Conservation (phyloP, 2,329 filamentous ascomycete species). For the Colletotrichum melonis region DNA sequence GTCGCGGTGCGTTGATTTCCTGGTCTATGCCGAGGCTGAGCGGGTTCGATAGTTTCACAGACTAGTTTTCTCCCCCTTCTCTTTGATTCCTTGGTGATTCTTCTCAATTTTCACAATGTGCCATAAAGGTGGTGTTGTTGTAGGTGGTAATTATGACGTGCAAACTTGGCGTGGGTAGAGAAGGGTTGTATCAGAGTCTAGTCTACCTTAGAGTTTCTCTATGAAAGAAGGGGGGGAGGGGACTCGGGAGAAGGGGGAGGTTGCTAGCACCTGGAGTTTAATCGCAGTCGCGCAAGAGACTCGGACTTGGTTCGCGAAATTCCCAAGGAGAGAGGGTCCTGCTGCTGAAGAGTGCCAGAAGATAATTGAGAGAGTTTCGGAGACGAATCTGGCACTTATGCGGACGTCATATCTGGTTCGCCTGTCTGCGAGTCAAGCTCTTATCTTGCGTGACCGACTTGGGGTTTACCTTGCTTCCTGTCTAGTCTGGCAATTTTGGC, state of each 20-base stretch:
- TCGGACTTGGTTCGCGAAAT: background rate
- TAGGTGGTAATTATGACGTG: background rate
- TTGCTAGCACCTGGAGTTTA: background rate
- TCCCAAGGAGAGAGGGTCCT: background rate
- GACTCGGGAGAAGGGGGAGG: too few relatives aligned
- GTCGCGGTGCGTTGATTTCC: background rate
- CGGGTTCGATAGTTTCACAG: slow-evolving; percentile 19
- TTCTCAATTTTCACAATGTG: background rate
- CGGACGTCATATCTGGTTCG: background rate
- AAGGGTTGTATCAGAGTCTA: background rate
- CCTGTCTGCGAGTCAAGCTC: background rate
- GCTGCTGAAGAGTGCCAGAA: background rate
- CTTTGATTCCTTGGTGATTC: background rate
- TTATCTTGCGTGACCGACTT: background rate
- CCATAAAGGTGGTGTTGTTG: background rate
- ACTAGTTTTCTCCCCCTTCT: background rate
- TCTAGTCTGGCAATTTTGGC: too few relatives aligned
- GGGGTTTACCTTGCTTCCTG: background rate
- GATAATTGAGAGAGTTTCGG: background rate
- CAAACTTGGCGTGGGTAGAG: background rate
- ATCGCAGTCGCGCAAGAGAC: background rate
- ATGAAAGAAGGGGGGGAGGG: too few relatives aligned
- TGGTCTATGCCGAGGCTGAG: slow-evolving; percentile 1
- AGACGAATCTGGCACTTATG: background rate
- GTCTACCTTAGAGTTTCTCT: background rate